Percentiles rank a stretch among this genome's conserved stretches.
phyloP scores from a whole-genome alignment of 1,139 yeast genomes.

The Geotrichum citri-aurantii region DNA sequence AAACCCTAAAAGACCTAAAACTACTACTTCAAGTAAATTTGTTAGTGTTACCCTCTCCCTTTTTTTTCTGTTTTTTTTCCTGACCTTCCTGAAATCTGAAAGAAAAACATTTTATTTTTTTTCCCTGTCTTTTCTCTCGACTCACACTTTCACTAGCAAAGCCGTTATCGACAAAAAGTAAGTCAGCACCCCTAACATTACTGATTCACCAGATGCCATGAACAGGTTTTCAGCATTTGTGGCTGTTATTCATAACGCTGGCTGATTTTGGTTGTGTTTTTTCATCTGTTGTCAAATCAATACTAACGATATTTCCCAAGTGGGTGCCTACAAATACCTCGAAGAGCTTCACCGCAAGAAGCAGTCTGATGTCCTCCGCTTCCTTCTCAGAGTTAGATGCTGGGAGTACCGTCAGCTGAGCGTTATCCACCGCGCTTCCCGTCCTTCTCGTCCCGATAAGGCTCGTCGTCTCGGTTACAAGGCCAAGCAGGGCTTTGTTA shows the following conservation, averaged over 20 bases:
- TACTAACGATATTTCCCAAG: not conserved
- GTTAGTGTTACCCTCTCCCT: not conserved
- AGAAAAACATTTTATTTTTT: not conserved
- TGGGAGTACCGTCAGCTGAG: conserved; percentile 99
- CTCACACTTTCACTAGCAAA: conserved; percentile 15
- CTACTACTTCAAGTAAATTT: not conserved
- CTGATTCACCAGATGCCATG: not conserved
- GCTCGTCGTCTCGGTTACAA: conserved; percentile 99
- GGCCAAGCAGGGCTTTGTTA: conserved; percentile 99
- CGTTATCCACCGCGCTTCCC: conserved; percentile 97
- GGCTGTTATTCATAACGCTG: too few species aligned
- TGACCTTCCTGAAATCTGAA: not conserved
- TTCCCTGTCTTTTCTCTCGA: not conserved
- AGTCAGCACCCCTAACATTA: conserved; percentile 2
- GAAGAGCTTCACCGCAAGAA: conserved; percentile 99
- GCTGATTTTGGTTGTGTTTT: too few species aligned
- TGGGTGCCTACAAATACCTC: conserved; percentile 99
- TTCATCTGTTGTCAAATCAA: too few species aligned
- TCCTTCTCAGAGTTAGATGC: conserved; percentile 98
- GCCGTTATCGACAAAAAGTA: conserved; percentile 18
- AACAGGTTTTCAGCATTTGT: not conserved
- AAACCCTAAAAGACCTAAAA: not conserved
- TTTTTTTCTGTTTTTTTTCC: not conserved
- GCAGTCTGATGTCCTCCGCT: conserved; percentile 99
- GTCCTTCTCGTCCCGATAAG: conserved; percentile 99